phyloP scores from a whole-genome alignment of 148 eudicot genomes.

The Chenopodium berlandieri region DNA sequence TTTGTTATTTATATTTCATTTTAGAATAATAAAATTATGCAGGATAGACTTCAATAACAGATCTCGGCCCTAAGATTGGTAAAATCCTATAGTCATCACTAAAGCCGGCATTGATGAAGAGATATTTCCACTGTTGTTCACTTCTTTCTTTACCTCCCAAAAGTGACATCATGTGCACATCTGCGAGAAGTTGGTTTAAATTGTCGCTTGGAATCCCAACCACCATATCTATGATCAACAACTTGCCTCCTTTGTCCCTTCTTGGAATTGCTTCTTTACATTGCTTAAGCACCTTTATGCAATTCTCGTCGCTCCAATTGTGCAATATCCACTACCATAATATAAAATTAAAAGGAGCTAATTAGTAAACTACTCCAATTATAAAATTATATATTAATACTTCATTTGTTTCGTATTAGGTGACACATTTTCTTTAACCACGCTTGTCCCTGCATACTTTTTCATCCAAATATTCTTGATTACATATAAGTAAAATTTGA shows the following conservation, averaged over 20 bases:
- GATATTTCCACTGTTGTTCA: slow-evolving; percentile 23
- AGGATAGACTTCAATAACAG: slow-evolving; percentile 11
- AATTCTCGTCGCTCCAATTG: slow-evolving; percentile 18
- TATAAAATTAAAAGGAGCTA: background rate
- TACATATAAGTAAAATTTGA: no score
- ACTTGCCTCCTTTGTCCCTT: slow-evolving; percentile 17
- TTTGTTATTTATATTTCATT: no score
- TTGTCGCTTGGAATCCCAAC: background rate
- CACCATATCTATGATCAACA: slow-evolving; percentile 23
- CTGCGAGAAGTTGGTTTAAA: slow-evolving; percentile 4
- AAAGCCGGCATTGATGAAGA: slow-evolving; percentile 12
- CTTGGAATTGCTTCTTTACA: slow-evolving; percentile 28
- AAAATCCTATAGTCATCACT: background rate
- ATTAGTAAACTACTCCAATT: no score
- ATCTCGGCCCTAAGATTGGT: slow-evolving; percentile 7
- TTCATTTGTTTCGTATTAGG: no score
- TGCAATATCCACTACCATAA: slow-evolving; percentile 19
- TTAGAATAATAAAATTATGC: background rate
- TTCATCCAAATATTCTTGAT: no score
- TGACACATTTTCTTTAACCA: no score
- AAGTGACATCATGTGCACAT: slow-evolving; percentile 11
- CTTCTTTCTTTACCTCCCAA: slow-evolving; percentile 22
- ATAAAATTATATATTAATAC: no score
- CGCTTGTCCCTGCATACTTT: no score
- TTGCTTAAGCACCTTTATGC: slow-evolving; percentile 12